Base-by-base conservation (phyloP, 257 asterid species). In the Paulownia fortunei region DNA sequence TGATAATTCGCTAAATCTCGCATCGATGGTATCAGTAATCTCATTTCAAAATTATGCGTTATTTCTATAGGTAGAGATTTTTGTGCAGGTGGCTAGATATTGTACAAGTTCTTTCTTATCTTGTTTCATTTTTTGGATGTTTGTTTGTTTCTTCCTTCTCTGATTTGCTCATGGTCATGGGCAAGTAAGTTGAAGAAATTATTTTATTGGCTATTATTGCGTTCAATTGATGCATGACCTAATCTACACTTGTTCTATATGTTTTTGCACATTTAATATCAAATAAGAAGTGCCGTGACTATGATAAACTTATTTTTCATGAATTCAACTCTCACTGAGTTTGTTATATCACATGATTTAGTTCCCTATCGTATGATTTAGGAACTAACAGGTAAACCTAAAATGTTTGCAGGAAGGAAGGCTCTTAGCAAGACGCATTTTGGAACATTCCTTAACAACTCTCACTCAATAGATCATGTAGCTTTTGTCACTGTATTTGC, bases 401-500 rank as follows among this genome's bases (percentile, higher is more conserved):
- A 54, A 23, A 42, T 64, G 78, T 72, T 71, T 70, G 37, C 89
- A 95, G 99, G 99, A 59, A 81, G 72, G 11, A 88, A 80, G 76
- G 97, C 99, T 74, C 94, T 95, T 46, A 90, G 85, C 84, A 88
- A 72, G 83, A 95, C 88, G 49, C 84, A 72, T 72, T 71, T 85
- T 77, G 76, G 82, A 44, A 52, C 51, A 46, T 58, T 62, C 58
- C 82, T 24, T 13, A 67, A 74, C 49, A 67, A 54, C 34, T 83
- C 86, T 69, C 76, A 24, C 64, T 41, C 84, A 47, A 80, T 60
- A 55, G 86, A 82, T 66, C 87, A 37, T 58, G 87, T 95, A 72
- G 82, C 89, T 72, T 74, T 93, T 21, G 97, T 90, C 81, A 93
- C 97, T 39, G 97, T 95, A 15, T 91, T 93, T 87, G 61, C 98